Base-by-base conservation (phyloP, 345 rosid genomes). In the Acer saccharum region DNA sequence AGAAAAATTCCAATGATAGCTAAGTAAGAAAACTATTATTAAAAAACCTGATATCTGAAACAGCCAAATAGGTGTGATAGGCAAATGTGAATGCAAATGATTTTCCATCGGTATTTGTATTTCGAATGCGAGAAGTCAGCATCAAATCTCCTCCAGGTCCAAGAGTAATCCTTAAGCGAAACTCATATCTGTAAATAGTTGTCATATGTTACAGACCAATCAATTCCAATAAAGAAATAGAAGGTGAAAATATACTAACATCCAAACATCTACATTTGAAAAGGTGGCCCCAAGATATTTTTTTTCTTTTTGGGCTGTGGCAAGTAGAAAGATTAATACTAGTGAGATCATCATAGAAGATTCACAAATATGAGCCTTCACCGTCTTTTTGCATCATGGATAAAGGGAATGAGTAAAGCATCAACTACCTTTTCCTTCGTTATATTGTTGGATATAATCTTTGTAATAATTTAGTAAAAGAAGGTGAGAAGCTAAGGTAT, bases 41-140 rank as follows among this genome's bases (percentile, higher is more conserved):
- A 67, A 32, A 74, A 41, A 18, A 89, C 92, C 92, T 87, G 87
- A 89, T 85, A 69, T 89, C 92, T 29, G 92, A 87, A 55, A 89
- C 85, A 57, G 86, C 78, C 46, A 89, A 89, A 71, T 89, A 85
- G 29, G 92, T 87, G 80, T 87, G 90, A 82, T 87, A 89, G 23
- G 92, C 90, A 81, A 89, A 89, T 48, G 92, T 85, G 85, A 89
- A 89, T 0, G 92, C 76, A 76, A 89, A 89, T 61, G 90, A 84
- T 84, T 87, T 89, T 76, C 90, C 92, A 87, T 89, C 90, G 39
- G 80, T 74, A 35, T 78, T 89, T 70, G 84, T 89, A 79, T 89
- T 89, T 76, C 92, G 82, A 20, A 89, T 83, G 39, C 92, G 90
- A 55, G 90, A 87, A 75, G 92, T 89, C 88, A 87, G 76, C 89